These are phyloP conservation scores for Tieghemostelium lacteum DNA, from an alignment of 78 protist genomes.

Conservation along the genomic window DNA sequence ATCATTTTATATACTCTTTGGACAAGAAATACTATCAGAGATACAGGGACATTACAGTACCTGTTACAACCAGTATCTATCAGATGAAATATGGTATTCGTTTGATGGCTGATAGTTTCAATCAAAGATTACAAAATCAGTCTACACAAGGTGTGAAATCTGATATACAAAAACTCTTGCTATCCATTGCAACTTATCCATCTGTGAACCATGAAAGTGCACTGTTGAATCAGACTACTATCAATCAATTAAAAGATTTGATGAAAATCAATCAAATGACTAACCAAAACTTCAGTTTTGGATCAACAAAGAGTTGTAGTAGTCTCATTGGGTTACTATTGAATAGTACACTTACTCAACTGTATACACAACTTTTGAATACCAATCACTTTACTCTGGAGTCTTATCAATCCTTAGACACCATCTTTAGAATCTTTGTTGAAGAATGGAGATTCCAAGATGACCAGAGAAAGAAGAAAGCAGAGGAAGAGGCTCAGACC, in stretches of 20 bases:
- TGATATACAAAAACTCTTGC: not conserved
- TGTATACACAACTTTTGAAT: slow-evolving; percentile 17
- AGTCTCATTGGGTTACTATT: slow-evolving; percentile 27
- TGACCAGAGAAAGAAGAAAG: slow-evolving; percentile 32
- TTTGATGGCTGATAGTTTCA: slow-evolving; percentile 41
- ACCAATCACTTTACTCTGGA: slow-evolving; percentile 14
- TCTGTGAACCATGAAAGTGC: not conserved
- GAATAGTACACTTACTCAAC: slow-evolving; percentile 25
- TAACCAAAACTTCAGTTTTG: slow-evolving; percentile 3
- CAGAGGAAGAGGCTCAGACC: slow-evolving; percentile 34
- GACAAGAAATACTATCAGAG: slow-evolving; percentile 17
- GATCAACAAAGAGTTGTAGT: slow-evolving; percentile 1
- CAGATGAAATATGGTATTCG: slow-evolving; percentile 76
- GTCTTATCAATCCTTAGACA: slow-evolving; percentile 4
- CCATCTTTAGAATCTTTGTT: slow-evolving; percentile 68
- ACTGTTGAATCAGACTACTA: not conserved
- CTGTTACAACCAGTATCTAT: slow-evolving; percentile 50
- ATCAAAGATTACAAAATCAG: slow-evolving; percentile 8
- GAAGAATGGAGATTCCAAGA: slow-evolving; percentile 69
- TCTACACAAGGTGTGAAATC: not conserved
- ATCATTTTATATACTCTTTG: slow-evolving; percentile 44
- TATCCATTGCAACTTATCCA: not conserved
- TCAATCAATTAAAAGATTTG: slow-evolving; percentile 22
- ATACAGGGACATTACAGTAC: slow-evolving; percentile 56
- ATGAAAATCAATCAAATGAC: slow-evolving; percentile 6